These are phyloP conservation scores for Sugiyamaella pinicola DNA, from an alignment of 1,139 yeast genomes.

Conservation along the genomic window DNA sequence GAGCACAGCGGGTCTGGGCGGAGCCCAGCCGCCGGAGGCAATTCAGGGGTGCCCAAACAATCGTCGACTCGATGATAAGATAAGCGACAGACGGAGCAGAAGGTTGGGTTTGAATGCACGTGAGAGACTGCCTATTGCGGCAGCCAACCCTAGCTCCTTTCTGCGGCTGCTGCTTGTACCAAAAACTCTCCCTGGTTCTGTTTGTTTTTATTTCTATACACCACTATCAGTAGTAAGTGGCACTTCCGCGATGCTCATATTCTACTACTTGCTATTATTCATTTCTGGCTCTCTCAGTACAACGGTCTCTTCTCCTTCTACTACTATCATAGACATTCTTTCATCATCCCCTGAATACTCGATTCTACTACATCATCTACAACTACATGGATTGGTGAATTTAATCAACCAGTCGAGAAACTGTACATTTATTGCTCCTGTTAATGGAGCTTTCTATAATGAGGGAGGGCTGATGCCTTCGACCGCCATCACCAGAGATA, in stretches of 20 bases:
- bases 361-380: slow-evolving; percentile 64
- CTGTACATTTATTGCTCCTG: slow-evolving; percentile 81
- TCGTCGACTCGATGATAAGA: too few species aligned
- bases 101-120: background rate
- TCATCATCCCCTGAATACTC: slow-evolving; percentile 77
- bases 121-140: slow-evolving; percentile 3
- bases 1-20: too few species aligned
- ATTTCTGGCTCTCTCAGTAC: background rate
- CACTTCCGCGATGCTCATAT: background rate
- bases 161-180: background rate
- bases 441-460: slow-evolving; percentile 72
- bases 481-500: slow-evolving; percentile 36
- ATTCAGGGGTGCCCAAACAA: too few species aligned
- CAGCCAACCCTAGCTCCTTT: background rate
- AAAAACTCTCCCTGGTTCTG: too few species aligned
- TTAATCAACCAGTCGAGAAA: slow-evolving; percentile 63
- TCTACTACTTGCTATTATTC: too few species aligned
- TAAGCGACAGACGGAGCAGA: too few species aligned
- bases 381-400: slow-evolving; percentile 69
- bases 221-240: background rate
- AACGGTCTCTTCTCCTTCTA: slow-evolving; percentile 4
- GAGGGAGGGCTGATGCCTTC: slow-evolving; percentile 6
- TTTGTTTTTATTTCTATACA: slow-evolving; percentile 1
- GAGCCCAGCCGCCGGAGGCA: too few species aligned
- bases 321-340: slow-evolving; percentile 70